Base-by-base conservation (phyloP, 257 asterid genomes). In the Solanum sejunctum region DNA sequence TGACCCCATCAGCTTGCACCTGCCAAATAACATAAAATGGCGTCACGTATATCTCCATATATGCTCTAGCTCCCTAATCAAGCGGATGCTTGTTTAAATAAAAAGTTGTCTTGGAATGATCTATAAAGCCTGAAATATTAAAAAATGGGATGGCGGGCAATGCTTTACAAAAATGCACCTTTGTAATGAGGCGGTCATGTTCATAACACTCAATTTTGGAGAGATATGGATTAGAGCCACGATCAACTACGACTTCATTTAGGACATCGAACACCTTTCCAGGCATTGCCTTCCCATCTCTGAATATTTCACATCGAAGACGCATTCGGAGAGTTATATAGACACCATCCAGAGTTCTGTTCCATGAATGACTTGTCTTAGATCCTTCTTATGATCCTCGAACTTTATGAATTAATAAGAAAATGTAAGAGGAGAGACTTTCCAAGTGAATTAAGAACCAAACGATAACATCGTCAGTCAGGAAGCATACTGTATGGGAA, bases 1-100 rank as follows among this genome's bases (percentile, higher is more conserved):
- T 97, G 86, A 97, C 98, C 87, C 99, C 99, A 87, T 97, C 99
- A 85, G 98, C 99, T 94, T 97, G 98, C 83, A 97, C 99, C 99
- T 97, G 82, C 63, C 80, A 86, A 60, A 83, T 64, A 83, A 66
- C 75, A 83, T 12, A 77, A 77, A 73, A 18, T 15, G 64, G 26
- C 15, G 3, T 77, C 82, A 51, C 16, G 36, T 32, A 32, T 51
- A 77, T 77, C 47, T 51, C 82, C 26, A 26, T 75, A 26, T 75
- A 26, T 75, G 15, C 61, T 77, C 21, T 51, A 26, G 82, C 63
- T 77, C 82, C 63, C n/a, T 51, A 26, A 77, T 51, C 82, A 49
- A 51, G 63, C 9, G 17, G 43, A 77, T 26, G 45, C 64, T 77
- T 51, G 17, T 77, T 26, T 45, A 77, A 77, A 77, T 54, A 77